Evolutionary conservation across 768 basidiomycete genomes (phyloP), one percentile per base, ranked within the genome.

Genomic region (Leucosporidium yakuticum): DNA sequence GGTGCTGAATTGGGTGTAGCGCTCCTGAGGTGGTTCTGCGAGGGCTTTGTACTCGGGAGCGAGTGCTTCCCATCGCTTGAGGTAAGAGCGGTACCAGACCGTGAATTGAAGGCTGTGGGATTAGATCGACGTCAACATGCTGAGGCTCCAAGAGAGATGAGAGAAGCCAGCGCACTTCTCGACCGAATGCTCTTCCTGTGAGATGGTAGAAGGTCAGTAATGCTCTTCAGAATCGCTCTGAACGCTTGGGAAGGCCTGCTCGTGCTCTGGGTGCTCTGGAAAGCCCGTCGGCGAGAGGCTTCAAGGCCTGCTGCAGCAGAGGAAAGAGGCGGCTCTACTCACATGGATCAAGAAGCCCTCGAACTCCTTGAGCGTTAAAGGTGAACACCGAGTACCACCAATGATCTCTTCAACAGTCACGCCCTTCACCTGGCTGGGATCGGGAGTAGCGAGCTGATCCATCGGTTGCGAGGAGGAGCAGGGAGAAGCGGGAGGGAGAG

Each of bases 11-110:
- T 36, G 34, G 19, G n/a, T 36, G 55, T 47, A 64, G 23, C 49
- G 62, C 23, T 55, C 54, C 25, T 34, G 21, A 25, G 63, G 63
- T 3, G 63, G 60, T 4, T 50, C 15, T 27, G 63, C 44, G 47
- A 64, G 66, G 11, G 57, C 65, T 47, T 76, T 72, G 44, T 68
- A 53, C 32, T 67, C 69, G 25, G 36, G 31, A 20, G 74, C 73
- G 44, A 79, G 71, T n/a, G 75, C 76, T 29, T 77, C 69, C 70
- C 79, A 82, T 4, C 80, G 77, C 31, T 73, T 58, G 54, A 77
- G 77, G 71, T 82, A 81, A 65, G 80, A 79, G 76, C 81, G 76
- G 55, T 58, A 80, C 80, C 80, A 80, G 56, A 80, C 76, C 56
- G 78, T 59, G 60, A 80, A 80, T 56, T 80, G 80, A 21, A 80